A percentile compares a stretch with the other conserved stretches of the same genome.
phyloP scores from a whole-genome alignment of 176 grass and related monocot species.

The Eragrostis curvula region DNA sequence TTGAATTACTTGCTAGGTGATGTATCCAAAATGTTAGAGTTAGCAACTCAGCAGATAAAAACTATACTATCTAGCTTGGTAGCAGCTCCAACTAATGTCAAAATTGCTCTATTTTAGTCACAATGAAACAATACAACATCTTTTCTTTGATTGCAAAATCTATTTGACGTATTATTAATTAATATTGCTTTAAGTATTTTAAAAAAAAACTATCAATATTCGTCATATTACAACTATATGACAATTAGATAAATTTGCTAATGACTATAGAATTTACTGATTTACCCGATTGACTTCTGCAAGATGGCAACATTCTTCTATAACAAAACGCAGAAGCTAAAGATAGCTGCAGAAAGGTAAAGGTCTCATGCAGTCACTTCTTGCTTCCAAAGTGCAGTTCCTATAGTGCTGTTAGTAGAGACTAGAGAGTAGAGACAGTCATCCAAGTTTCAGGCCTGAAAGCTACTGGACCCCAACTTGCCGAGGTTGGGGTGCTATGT shows the following conservation, averaged over 20 bases:
- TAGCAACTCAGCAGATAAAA: not conserved
- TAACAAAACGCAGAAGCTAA: slow-evolving; percentile 29
- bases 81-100: too few species aligned
- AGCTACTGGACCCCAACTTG: slow-evolving; percentile 38
- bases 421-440: slow-evolving; percentile 39
- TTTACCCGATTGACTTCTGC: slow-evolving; percentile 27
- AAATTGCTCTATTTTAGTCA: too few species aligned
- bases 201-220: too few species aligned
- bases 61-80: too few species aligned
- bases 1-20: slow-evolving; percentile 14
- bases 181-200: too few species aligned
- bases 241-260: not conserved
- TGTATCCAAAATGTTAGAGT: slow-evolving; percentile 26
- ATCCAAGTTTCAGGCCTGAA: slow-evolving; percentile 53
- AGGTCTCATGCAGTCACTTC: slow-evolving; percentile 34
- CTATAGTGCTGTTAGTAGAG: slow-evolving; percentile 26
- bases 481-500: slow-evolving; percentile 47
- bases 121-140: too few species aligned
- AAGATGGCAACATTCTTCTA: slow-evolving; percentile 34
- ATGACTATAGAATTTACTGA: slow-evolving; percentile 14
- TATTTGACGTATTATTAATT: too few species aligned
- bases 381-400: slow-evolving; percentile 50
- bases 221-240: too few species aligned
- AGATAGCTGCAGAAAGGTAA: slow-evolving; percentile 47
- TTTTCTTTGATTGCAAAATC: too few species aligned